phyloP scores from a whole-genome alignment of 2,329 filamentous ascomycete species.

The Aspergillus floridensis region DNA sequence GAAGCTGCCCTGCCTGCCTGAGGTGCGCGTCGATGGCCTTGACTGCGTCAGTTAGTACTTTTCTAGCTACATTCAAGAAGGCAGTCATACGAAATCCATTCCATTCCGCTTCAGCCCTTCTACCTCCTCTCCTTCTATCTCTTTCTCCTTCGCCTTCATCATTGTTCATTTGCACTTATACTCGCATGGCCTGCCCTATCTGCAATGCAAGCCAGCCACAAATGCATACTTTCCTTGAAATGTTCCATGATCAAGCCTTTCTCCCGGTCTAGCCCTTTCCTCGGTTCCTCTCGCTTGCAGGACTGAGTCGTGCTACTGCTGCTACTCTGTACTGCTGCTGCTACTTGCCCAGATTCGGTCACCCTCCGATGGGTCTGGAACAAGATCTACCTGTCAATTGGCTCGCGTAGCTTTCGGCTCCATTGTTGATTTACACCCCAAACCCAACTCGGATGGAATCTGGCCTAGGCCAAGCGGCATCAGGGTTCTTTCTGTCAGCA shows the following conservation, averaged over 20 bases:
- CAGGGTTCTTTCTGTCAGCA: neutral
- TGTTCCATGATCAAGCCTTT: neutral
- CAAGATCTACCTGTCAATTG: constrained; percentile 2
- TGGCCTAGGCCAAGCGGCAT: neutral
- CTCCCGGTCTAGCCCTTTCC: neutral
- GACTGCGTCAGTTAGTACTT: no score
- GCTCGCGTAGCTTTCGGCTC: constrained; percentile 3
- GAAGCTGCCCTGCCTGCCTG: neutral
- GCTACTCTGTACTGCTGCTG: neutral
- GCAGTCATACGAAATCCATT: no score
- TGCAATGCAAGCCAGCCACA: neutral
- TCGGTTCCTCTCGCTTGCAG: neutral
- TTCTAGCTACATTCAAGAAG: no score
- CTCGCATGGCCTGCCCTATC: neutral
- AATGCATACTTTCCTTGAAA: neutral
- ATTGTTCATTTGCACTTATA: neutral
- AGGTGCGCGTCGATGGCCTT: no score
- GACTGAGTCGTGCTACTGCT: neutral
- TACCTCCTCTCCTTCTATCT: neutral
- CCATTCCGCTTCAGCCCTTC: neutral
- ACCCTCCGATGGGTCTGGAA: neutral
- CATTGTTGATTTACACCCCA: neutral
- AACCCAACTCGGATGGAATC: neutral
- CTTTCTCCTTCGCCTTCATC: neutral
- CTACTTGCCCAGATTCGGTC: neutral